Conservation (phyloP, 805 yeast genomes). For the Scheffersomyces lignosus region DNA sequence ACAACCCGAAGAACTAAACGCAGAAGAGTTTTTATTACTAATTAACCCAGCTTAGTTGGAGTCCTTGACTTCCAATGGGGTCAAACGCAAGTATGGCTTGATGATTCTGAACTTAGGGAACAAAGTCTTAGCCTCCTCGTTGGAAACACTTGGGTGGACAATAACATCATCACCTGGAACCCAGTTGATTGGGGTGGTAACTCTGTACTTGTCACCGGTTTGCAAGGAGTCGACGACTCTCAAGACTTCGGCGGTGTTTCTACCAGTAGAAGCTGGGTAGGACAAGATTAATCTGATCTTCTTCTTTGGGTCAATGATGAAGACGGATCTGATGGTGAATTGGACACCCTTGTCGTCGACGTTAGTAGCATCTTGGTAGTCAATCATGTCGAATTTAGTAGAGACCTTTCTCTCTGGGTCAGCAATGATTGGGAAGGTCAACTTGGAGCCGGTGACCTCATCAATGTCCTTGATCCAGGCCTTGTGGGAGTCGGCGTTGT, state of each 20-base stretch:
- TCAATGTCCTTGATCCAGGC: constrained; percentile 84
- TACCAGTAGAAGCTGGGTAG: constrained; percentile 92
- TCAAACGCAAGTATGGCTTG: constrained; percentile 85
- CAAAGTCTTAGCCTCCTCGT: constrained; percentile 68
- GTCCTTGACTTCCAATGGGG: constrained; percentile 42
- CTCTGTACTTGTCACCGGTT: constrained; percentile 76
- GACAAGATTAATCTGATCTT: constrained; percentile 83
- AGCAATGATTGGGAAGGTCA: constrained; percentile 88
- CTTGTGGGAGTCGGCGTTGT: constrained; percentile 59
- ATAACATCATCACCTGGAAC: constrained; percentile 85
- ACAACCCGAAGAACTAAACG: too few species aligned
- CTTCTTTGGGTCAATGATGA: constrained; percentile 86
- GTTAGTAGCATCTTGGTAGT: constrained; percentile 78
- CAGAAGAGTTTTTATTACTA: too few species aligned
- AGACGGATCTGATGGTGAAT: constrained; percentile 89
- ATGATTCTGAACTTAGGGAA: constrained; percentile 84
- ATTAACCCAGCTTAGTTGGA: too few species aligned
- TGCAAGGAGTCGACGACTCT: constrained; percentile 89
- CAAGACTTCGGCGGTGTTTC: constrained; percentile 90
- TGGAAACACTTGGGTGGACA: constrained; percentile 82
- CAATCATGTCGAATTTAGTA: constrained; percentile 82
- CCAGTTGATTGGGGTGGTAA: constrained; percentile 94
- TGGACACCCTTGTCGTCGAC: constrained; percentile 67
- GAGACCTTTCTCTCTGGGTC: constrained; percentile 85
- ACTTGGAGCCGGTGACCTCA: constrained; percentile 74